Evolutionary conservation across 2,329 filamentous ascomycete species (phyloP).

Genomic region (Cordyceps farinosa): DNA sequence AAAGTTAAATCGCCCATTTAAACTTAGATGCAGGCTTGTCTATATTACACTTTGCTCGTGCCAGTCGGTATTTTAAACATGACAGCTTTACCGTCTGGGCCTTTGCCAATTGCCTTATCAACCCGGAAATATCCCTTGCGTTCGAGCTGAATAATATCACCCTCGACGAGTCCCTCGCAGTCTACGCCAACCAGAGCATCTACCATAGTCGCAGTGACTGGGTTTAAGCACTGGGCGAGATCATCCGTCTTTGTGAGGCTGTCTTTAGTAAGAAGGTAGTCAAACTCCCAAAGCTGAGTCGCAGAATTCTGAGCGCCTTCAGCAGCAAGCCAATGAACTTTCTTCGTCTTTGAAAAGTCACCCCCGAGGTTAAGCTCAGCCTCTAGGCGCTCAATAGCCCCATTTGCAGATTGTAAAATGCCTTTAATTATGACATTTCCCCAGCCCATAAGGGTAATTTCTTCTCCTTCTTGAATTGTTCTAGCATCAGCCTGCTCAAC

Average conservation of each 20-base stretch:
- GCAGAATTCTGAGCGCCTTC: background rate
- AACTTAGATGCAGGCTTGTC: too few relatives aligned
- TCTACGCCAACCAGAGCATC: too few relatives aligned
- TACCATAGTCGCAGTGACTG: background rate
- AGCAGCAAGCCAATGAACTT: constrained; percentile 13
- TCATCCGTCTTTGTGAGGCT: background rate
- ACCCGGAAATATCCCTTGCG: too few relatives aligned
- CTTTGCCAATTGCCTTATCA: too few relatives aligned
- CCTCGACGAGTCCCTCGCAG: too few relatives aligned
- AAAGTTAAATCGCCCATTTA: too few relatives aligned
- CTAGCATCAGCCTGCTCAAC: constrained; percentile 74
- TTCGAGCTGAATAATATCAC: too few relatives aligned
- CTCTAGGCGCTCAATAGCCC: constrained; percentile 62
- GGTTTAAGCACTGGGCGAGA: background rate
- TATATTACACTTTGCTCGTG: too few relatives aligned
- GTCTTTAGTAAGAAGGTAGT: background rate
- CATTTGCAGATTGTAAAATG: constrained; percentile 46
- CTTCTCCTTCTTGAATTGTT: constrained; percentile 63
- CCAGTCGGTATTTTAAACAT: too few relatives aligned
- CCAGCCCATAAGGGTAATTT: constrained; percentile 90
- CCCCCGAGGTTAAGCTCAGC: constrained; percentile 79
- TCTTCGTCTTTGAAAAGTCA: constrained; percentile 84
- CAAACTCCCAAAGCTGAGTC: background rate
- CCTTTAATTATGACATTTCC: constrained; percentile 70
- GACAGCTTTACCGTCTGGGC: too few relatives aligned